Conservation (phyloP, 257 asterid species). For the Primulina eburnea region DNA sequence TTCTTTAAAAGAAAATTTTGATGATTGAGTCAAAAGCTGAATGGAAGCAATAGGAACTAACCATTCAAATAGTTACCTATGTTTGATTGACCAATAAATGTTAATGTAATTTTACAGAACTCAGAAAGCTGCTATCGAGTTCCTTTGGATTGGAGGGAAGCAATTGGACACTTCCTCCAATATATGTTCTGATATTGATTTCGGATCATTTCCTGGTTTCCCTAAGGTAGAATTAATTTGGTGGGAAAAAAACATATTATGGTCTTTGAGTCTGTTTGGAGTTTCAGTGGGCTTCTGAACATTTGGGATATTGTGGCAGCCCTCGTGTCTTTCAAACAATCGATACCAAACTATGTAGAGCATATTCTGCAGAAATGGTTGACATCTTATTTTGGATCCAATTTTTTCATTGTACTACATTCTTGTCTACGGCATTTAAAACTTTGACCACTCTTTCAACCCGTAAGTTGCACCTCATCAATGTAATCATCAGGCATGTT, state of each 20-base stretch:
- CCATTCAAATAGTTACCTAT: conserved; percentile 10
- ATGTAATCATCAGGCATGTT: conserved; percentile 60
- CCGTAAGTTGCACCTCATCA: conserved; percentile 73
- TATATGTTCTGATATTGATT: conserved; percentile 35
- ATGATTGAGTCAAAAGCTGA: background rate
- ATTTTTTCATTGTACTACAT: conserved; percentile 31
- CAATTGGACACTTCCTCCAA: conserved; percentile 48
- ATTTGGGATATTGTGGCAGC: conserved; percentile 78
- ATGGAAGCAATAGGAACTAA: background rate
- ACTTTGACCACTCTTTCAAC: conserved; percentile 51
- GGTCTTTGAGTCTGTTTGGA: conserved; percentile 58
- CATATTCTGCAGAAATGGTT: conserved; percentile 62
- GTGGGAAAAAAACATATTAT: conserved; percentile 64
- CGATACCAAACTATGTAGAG: conserved; percentile 48
- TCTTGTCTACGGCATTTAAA: conserved; percentile 36
- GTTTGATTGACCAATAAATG: conserved; percentile 11
- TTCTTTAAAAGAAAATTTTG: background rate
- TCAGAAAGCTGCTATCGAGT: conserved; percentile 69
- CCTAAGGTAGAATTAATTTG: conserved; percentile 54
- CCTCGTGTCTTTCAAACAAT: conserved; percentile 63
- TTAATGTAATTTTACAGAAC: conserved; percentile 39
- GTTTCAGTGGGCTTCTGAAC: conserved; percentile 48
- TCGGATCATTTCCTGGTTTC: conserved; percentile 47
- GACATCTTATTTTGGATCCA: conserved; percentile 42
- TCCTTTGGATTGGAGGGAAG: conserved; percentile 92